Percentiles rank a stretch among this genome's conserved stretches.
Evolutionary conservation across 2,329 filamentous ascomycete species (phyloP).

Genomic region (Phyllosticta capitalensis): DNA sequence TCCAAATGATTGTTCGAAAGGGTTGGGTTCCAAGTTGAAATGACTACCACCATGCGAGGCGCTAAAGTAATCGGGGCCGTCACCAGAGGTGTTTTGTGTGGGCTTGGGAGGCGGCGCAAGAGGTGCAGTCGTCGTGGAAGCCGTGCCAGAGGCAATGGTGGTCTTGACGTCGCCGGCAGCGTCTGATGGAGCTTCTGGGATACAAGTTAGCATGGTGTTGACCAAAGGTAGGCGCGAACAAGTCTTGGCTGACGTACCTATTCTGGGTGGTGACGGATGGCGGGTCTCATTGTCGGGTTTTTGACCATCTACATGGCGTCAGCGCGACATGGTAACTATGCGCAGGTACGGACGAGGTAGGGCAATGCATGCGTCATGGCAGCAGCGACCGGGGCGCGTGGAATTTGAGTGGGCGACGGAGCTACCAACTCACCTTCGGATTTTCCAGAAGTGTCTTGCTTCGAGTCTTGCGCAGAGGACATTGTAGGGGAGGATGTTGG

Average conservation of each 20-base stretch:
- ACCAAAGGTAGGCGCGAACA: neutral
- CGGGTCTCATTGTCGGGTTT: slow-evolving; percentile 8
- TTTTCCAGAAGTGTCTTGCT: slow-evolving; percentile 24
- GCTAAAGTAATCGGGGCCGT: slow-evolving; percentile 40
- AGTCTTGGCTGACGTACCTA: slow-evolving; percentile 12
- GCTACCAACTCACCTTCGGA: slow-evolving; percentile 24
- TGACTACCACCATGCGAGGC: slow-evolving; percentile 32
- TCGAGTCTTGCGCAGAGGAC: slow-evolving; percentile 29
- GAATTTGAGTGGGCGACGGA: neutral
- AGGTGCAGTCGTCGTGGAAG: slow-evolving; percentile 36
- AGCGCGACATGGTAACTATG: neutral
- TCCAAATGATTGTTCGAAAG: slow-evolving; percentile 91
- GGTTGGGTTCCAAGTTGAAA: slow-evolving; percentile 79
- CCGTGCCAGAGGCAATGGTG: slow-evolving; percentile 20
- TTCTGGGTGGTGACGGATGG: slow-evolving; percentile 10
- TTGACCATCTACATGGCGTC: slow-evolving; percentile 1
- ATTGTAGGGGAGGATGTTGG: slow-evolving; percentile 27
- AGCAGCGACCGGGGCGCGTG: neutral
- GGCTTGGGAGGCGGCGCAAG: slow-evolving; percentile 45
- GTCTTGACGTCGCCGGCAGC: slow-evolving; percentile 14
- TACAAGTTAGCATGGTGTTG: neutral
- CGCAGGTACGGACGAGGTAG: neutral
- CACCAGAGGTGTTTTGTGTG: slow-evolving; percentile 18
- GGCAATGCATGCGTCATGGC: neutral
- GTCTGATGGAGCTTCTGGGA: slow-evolving; percentile 9